Conservation (phyloP, 208 protist species). For the Leishmania turanica region DNA sequence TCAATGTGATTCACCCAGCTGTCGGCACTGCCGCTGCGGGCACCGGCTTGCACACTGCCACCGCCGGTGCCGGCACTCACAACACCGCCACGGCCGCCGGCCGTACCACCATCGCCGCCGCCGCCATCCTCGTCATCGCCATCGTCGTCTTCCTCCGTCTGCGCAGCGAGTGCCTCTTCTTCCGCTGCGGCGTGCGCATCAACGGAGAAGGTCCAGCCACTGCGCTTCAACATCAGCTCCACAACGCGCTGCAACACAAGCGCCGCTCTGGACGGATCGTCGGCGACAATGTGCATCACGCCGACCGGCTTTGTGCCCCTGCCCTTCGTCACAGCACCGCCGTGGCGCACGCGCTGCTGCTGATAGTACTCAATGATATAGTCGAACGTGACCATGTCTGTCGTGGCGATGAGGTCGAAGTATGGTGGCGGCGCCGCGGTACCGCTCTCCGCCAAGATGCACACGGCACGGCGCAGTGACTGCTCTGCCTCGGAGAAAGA, state of each 20-base stretch:
- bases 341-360: conserved; percentile 30
- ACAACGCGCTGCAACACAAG: conserved; percentile 61
- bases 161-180: conserved; percentile 15
- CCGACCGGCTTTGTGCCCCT: conserved; percentile 36
- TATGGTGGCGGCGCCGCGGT: conserved; percentile 33
- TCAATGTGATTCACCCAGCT: conserved; percentile 67
- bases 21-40: conserved; percentile 9
- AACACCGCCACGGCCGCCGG: neutral
- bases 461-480: conserved; percentile 11
- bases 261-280: conserved; percentile 48
- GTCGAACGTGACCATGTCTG: conserved; percentile 73
- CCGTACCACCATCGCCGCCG: neutral
- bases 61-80: neutral
- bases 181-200: conserved; percentile 22
- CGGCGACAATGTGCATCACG: conserved; percentile 58
- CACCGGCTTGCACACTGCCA: neutral
- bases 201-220: conserved; percentile 17
- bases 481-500: conserved; percentile 52
- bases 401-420: conserved; percentile 76
- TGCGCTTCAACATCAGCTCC: conserved; percentile 49
- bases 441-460: neutral
- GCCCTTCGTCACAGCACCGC: conserved; percentile 1
- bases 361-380: conserved; percentile 75
- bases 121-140: conserved; percentile 5
- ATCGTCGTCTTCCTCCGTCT: conserved; percentile 1